Evolutionary conservation across 164 flowering plant species (phyloP).

Genomic region (Magnolia kwangsiensis): DNA sequence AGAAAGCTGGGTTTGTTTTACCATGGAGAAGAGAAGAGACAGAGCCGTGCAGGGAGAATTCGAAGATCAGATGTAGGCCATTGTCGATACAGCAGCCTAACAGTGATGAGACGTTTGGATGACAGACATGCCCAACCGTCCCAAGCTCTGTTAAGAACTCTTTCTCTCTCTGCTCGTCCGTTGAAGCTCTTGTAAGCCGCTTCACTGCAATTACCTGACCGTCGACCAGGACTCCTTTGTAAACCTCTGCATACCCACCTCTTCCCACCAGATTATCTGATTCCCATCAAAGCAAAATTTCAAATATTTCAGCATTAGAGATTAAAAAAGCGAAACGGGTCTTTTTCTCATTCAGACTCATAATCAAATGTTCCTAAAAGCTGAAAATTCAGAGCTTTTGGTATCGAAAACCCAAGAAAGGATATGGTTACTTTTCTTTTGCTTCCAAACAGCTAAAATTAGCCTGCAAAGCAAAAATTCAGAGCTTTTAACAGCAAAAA

Average conservation of each 20-base stretch:
- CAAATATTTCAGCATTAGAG: neutral
- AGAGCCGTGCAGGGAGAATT: conserved; percentile 80
- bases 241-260: conserved; percentile 96
- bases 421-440: neutral
- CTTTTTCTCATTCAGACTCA: neutral
- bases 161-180: conserved; percentile 75
- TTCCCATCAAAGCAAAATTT: conserved; percentile 8
- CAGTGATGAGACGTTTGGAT: conserved; percentile 74
- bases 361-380: neutral
- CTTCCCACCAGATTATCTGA: conserved; percentile 83
- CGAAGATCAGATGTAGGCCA: conserved; percentile 83
- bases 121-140: conserved; percentile 78
- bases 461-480: neutral
- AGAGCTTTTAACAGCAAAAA: neutral
- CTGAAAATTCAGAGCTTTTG: neutral
- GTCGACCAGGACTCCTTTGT: conserved; percentile 57
- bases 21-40: conserved; percentile 93
- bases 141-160: conserved; percentile 93
- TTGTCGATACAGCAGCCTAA: conserved; percentile 86
- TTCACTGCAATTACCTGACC: conserved; percentile 87
- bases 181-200: conserved; percentile 47
- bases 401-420: neutral
- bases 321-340: neutral
- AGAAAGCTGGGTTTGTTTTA: conserved; percentile 18
- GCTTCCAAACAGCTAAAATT: neutral